Evolutionary conservation across 1,139 yeast genomes (phyloP).

Genomic region (Wickerhamomyces sp.): DNA sequence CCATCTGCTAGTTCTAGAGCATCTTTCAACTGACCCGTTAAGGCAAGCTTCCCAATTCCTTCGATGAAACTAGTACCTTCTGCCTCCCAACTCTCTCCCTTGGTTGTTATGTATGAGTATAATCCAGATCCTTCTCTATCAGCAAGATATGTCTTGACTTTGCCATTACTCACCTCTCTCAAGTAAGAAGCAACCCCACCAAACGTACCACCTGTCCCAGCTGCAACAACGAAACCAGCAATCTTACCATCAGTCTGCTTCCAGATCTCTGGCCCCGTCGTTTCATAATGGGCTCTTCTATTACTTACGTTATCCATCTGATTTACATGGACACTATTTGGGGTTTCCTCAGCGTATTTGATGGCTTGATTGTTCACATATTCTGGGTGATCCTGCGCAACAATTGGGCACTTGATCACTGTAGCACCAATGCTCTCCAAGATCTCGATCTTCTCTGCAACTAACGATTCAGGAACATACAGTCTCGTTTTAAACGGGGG

Average conservation of each 20-base stretch:
- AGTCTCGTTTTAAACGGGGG: conserved; percentile 20
- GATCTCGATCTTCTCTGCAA: conserved; percentile 15
- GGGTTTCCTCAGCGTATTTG: conserved; percentile 14
- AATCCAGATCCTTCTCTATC: conserved; percentile 22
- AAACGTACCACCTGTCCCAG: conserved; percentile 23
- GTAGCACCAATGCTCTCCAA: conserved; percentile 16
- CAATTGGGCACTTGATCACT: conserved; percentile 15
- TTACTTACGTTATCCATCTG: conserved; percentile 19
- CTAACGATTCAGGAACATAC: conserved; percentile 18
- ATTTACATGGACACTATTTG: conserved; percentile 15
- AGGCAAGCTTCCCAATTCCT: conserved; percentile 20
- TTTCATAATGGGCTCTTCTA: conserved; percentile 18
- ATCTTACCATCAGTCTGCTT: conserved; percentile 19
- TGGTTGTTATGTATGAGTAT: conserved; percentile 14
- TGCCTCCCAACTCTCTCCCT: conserved; percentile 17
- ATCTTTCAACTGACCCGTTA: conserved; percentile 19
- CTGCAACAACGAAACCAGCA: conserved; percentile 17
- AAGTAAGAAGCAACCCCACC: conserved; percentile 15
- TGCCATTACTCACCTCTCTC: conserved; percentile 10
- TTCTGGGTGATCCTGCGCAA: conserved; percentile 16
- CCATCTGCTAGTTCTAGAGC: conserved; percentile 14
- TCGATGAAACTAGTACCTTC: conserved; percentile 23
- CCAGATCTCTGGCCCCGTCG: conserved; percentile 24
- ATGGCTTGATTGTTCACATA: conserved; percentile 18
- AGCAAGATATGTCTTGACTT: conserved; percentile 14